Base-by-base conservation (phyloP, 768 basidiomycete genomes). In the Tulasnella sp. region DNA sequence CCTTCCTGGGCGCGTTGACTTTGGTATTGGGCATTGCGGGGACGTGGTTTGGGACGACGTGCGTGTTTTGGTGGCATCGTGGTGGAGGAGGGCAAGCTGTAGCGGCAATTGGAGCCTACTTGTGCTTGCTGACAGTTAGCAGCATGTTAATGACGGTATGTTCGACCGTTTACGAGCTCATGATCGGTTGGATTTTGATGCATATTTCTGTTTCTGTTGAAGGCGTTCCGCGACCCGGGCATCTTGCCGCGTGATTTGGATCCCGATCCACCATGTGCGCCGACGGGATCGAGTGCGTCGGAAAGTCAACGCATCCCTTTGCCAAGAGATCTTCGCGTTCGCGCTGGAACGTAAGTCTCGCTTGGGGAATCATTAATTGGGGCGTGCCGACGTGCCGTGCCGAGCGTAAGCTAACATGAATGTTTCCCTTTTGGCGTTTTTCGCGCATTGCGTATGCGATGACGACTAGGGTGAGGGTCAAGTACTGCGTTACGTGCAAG, bases 401-500 rank as follows among this genome's bases (percentile, higher is more conserved):
- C 3, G 32, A 65, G 17, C 63, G 29, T 42, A 9, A n/a, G 37
- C 35, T 66, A n/a, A 74, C 26, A 0, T 59, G 52, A 22, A 59
- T 59, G 22, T 22, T 59, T 12, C n/a, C 44, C 22, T 22, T 9
- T n/a, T n/a, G n/a, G n/a, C n/a, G n/a, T n/a, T n/a, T n/a, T n/a
- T n/a, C n/a, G n/a, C n/a, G n/a, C n/a, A n/a, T n/a, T n/a, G n/a
- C n/a, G n/a, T n/a, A n/a, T n/a, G n/a, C 5, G 32, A 59, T 59
- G 52, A 59, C 52, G 52, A 59, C 11, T 77, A 95, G 94, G 35
- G 91, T 96, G 40, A 88, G 91, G 11, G 90, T 94, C 71, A 97
- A 96, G 80, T 98, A 94, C 77, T 99, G 96, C 78, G 86, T 89
- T 37, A 98, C 95, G 14, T 99, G 96, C 80, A 86, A 87, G 76